Evolutionary conservation across 2,329 filamentous ascomycete genomes (phyloP).

Genomic region (Ophiostoma australiae): DNA sequence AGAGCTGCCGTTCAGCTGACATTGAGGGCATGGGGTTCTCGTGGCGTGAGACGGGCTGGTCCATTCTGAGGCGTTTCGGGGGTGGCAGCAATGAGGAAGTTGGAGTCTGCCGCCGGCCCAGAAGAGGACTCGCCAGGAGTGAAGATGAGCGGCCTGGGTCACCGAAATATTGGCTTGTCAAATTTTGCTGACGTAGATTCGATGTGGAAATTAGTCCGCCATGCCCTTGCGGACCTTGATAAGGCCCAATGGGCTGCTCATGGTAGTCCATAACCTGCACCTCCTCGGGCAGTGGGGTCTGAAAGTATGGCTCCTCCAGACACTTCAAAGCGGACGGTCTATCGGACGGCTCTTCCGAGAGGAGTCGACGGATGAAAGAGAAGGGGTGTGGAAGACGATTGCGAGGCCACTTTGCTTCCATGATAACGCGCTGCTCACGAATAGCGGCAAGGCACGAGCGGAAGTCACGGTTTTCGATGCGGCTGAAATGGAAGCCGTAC

Average conservation of each 20-base stretch:
- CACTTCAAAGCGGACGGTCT: neutral
- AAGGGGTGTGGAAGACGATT: neutral
- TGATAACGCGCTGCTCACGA: neutral
- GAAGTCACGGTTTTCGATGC: slow-evolving; percentile 6
- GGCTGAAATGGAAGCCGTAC: slow-evolving; percentile 12
- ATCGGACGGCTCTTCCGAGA: neutral
- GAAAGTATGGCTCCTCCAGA: neutral
- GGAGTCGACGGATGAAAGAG: neutral
- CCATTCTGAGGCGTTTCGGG: neutral
- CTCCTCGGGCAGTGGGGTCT: neutral
- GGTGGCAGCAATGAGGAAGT: neutral
- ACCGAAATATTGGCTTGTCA: neutral
- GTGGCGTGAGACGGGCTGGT: neutral
- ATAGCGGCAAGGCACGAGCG: slow-evolving; percentile 3
- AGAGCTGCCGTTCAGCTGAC: neutral
- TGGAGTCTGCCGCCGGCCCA: neutral
- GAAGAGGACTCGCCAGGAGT: neutral
- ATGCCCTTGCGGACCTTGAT: neutral
- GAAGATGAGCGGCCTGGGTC: neutral
- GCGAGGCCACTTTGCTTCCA: neutral
- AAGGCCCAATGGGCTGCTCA: neutral
- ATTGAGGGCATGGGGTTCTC: neutral
- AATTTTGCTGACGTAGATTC: neutral
- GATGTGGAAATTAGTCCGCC: neutral
- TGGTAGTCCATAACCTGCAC: neutral